Conservation (phyloP, 108 stramenopile species). For the Mediolabrus comicus region DNA sequence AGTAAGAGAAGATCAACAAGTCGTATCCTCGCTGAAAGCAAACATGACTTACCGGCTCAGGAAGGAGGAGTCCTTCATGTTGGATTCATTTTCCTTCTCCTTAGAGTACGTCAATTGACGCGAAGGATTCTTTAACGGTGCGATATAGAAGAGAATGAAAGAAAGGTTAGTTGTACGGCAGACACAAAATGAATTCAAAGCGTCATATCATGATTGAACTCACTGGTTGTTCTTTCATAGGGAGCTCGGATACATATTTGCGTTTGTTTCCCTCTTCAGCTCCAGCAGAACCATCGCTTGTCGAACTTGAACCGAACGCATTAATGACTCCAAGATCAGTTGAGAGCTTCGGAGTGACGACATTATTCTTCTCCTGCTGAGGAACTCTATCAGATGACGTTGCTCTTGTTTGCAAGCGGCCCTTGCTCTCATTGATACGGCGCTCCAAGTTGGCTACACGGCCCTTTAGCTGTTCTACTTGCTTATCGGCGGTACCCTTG, state of each 20-base stretch:
- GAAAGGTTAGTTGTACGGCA: neutral
- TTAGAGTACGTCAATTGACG: slow-evolving; percentile 19
- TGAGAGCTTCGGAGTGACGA: slow-evolving; percentile 31
- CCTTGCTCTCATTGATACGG: slow-evolving; percentile 42
- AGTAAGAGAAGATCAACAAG: no score
- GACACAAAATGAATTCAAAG: neutral
- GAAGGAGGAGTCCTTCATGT: neutral
- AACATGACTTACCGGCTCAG: no score
- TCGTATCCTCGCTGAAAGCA: no score
- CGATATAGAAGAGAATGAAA: neutral
- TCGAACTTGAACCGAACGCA: slow-evolving; percentile 14
- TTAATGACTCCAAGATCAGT: slow-evolving; percentile 41
- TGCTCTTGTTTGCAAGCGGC: neutral
- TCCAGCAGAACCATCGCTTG: no score
- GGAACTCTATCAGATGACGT: neutral
- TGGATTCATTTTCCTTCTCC: slow-evolving; percentile 10
- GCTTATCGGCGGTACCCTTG: slow-evolving; percentile 40
- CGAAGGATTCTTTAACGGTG: neutral
- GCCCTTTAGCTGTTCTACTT: slow-evolving; percentile 47
- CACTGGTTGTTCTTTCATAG: slow-evolving; percentile 16
- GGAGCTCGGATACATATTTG: slow-evolving; percentile 28
- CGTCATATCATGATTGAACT: neutral
- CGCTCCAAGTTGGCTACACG: slow-evolving; percentile 39
- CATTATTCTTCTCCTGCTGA: neutral
- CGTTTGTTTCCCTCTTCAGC: slow-evolving; percentile 17